Evolutionary conservation across 1,139 yeast genomes (phyloP), one percentile per base, ranked within the genome.

Genomic region (Geotrichum macrosporum): DNA sequence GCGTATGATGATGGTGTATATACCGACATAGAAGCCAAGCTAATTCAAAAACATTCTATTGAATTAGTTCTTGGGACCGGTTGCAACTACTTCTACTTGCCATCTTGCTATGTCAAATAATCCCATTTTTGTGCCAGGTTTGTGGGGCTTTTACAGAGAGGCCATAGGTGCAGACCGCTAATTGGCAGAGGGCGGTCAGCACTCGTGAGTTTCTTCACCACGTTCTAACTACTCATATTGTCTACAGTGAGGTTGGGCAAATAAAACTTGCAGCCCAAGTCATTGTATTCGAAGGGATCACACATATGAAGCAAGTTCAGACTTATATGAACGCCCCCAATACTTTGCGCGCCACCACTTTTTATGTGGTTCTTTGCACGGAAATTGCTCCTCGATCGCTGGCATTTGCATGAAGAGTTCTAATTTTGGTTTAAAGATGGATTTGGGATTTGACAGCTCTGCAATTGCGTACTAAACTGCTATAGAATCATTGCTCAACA

Each of bases 101-200:
- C 97, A 92, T 66, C 79, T 92, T 58, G 89, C 88, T 51, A 76
- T 89, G 76, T 84, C 95, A 30, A 76, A 78, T 54, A 83, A 85
- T 26, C 85, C 96, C 0, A 78, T 87, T 42, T 89, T 92, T 65
- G 97, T 92, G 12, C 79, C 87, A 41, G 98, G 98, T 50, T 96
- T 92, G 27, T 92, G 98, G 98, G 98, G 98, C 18, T 98, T 98
- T 3, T 92, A 92, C 68, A 77, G 88, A 59, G 95, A 89, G 64
- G 95, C 86, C 9, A 75, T 92, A 72, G 85, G 94, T 16, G 84
- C 86, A 30, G 88, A 81, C 10, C 82, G 76, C 60, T 92, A 97
- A 97, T 75, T 88, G 58, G 95, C 97, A n/a, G 98, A 92, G 70
- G 98, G 98, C 61, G 98, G 98, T 16, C 98, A 92, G 95, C 62